These are phyloP conservation scores for Mycena indigotica DNA, from an alignment of 768 basidiomycete genomes.

Conservation along the genomic window DNA sequence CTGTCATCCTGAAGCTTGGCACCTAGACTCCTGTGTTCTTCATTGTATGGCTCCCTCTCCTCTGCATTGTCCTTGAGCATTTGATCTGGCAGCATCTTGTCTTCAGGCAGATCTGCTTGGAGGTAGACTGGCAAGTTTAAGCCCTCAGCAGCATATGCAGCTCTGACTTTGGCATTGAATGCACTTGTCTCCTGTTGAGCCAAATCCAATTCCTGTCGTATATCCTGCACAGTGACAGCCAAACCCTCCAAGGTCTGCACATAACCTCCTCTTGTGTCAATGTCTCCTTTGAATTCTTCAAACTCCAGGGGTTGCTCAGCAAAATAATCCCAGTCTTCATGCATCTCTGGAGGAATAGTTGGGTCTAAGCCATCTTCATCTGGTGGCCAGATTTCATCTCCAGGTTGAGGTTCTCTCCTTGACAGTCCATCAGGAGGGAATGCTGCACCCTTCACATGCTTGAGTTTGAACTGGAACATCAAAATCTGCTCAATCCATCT, in stretches of 20 bases:
- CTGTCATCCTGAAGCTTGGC: neutral
- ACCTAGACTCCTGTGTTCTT: neutral
- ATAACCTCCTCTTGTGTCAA: slow-evolving; percentile 5
- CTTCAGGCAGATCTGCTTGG: neutral
- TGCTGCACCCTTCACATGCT: slow-evolving; percentile 13
- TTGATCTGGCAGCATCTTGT: neutral
- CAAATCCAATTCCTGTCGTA: neutral
- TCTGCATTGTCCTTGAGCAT: neutral
- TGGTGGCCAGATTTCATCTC: neutral
- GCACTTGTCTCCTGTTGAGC: neutral
- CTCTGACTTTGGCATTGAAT: neutral
- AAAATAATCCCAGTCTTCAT: slow-evolving; percentile 3
- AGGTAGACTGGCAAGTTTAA: neutral
- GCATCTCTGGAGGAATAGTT: neutral
- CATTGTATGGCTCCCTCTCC: neutral
- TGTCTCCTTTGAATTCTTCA: slow-evolving; percentile 3
- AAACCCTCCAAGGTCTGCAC: neutral
- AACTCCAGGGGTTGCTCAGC: slow-evolving; percentile 4
- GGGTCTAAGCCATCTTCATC: neutral
- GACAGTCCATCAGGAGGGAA: slow-evolving; percentile 23
- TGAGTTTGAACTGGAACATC: slow-evolving; percentile 22
- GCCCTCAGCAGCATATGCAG: neutral
- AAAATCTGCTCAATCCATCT: slow-evolving; percentile 23
- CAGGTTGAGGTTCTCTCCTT: slow-evolving; percentile 6
- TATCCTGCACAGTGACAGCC: neutral